phyloP scores from a whole-genome alignment of 2,329 filamentous ascomycete species.

The Diaporthe sp. region DNA sequence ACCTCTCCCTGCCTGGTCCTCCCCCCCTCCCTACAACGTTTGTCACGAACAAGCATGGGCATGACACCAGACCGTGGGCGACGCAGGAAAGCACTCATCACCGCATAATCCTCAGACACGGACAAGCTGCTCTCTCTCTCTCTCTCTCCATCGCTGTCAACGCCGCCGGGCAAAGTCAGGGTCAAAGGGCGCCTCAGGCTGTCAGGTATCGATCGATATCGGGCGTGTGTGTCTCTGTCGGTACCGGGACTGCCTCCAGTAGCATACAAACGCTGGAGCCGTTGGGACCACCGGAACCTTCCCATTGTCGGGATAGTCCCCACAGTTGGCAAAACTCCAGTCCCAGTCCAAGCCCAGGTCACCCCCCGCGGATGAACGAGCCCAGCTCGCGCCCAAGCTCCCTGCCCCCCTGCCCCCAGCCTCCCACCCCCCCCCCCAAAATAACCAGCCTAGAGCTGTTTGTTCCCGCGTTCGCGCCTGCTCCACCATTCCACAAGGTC shows the following conservation, averaged over 20 bases:
- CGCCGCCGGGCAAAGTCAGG: neutral
- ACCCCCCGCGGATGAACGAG: neutral
- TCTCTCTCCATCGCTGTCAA: neutral
- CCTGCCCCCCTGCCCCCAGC: neutral
- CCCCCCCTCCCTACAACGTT: constrained; percentile 30
- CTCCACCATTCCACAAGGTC: constrained; percentile 26
- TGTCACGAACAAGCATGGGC: constrained; percentile 31
- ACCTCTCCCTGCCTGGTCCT: constrained; percentile 13
- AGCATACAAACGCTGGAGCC: neutral
- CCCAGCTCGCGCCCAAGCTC: constrained; percentile 23
- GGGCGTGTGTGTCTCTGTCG: too few species aligned
- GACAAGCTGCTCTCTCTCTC: neutral
- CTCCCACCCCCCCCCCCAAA: neutral
- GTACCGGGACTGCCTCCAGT: neutral
- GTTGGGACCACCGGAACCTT: constrained; percentile 14
- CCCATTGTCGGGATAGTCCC: constrained; percentile 23
- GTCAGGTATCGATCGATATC: constrained; percentile 5
- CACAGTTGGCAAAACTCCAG: constrained; percentile 13
- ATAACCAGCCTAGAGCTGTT: constrained; percentile 21
- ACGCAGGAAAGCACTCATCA: constrained; percentile 33
- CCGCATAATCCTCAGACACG: neutral
- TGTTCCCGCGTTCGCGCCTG: constrained; percentile 23
- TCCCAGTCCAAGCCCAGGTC: neutral
- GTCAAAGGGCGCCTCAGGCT: neutral
- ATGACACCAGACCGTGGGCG: constrained; percentile 32